A percentile compares a stretch with the other conserved stretches of the same genome.
phyloP scores from a whole-genome alignment of 371 early-diverging fungal genomes.

The Smittium culicis region DNA sequence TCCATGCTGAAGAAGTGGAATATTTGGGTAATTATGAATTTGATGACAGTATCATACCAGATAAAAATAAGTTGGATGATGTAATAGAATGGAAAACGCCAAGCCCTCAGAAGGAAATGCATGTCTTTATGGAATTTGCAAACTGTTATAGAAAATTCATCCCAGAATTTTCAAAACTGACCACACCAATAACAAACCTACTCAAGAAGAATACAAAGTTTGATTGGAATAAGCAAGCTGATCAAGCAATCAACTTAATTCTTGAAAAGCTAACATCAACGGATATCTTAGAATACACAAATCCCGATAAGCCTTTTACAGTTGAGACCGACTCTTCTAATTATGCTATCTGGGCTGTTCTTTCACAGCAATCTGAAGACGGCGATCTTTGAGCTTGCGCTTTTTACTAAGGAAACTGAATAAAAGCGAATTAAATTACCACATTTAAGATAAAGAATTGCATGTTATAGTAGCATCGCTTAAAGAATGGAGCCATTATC shows the following conservation, averaged over 20 bases:
- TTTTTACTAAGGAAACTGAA: constrained; percentile 1
- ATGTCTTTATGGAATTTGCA: constrained; percentile 26
- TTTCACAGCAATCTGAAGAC: constrained; percentile 4
- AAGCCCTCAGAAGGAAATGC: constrained; percentile 14
- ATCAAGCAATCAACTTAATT: too few species aligned
- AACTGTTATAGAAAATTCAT: constrained; percentile 28
- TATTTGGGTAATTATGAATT: constrained; percentile 34
- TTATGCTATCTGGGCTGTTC: constrained; percentile 4
- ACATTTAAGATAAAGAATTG: constrained; percentile 7
- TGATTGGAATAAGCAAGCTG: background rate
- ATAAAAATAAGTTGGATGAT: background rate
- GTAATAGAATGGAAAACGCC: constrained; percentile 13
- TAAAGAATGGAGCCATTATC: constrained; percentile 4
- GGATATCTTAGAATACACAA: too few species aligned
- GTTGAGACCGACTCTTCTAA: constrained; percentile 7
- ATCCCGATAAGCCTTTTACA: constrained; percentile 5
- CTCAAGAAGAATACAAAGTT: background rate
- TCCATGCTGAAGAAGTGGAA: constrained; percentile 22
- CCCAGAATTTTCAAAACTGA: constrained; percentile 15
- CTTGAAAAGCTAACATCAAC: too few species aligned
- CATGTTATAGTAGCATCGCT: background rate
- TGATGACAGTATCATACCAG: background rate
- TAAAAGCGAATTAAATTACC: background rate
- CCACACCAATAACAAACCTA: constrained; percentile 15
- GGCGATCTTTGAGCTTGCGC: background rate